A percentile compares a stretch with the other conserved stretches of the same genome.
These are phyloP conservation scores for Coniochaeta pulveracea DNA, from an alignment of 2,329 filamentous ascomycete species.

Conservation along the genomic window DNA sequence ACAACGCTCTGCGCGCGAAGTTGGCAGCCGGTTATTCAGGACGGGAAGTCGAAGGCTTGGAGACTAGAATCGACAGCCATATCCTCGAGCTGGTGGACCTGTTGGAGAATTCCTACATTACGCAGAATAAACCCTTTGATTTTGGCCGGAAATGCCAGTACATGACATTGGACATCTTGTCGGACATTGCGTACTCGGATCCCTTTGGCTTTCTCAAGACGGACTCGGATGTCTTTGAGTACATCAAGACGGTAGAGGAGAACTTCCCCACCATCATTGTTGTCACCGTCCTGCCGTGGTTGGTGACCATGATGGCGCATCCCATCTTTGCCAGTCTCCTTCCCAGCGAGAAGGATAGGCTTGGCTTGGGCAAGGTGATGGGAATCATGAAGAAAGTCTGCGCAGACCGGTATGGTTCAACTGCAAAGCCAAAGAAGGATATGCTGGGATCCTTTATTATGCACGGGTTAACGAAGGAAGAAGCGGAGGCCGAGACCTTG, in stretches of 20 bases:
- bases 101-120: not conserved
- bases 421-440: conserved; percentile 29
- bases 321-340: conserved; percentile 21
- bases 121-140: conserved; percentile 26
- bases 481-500: conserved; percentile 26
- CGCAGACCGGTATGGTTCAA: conserved; percentile 27
- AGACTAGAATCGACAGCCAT: conserved; percentile 3
- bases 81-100: not conserved
- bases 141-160: conserved; percentile 29
- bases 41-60: conserved; percentile 1
- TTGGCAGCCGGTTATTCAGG: conserved; percentile 7
- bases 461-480: conserved; percentile 24
- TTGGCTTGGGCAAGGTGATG: conserved; percentile 16
- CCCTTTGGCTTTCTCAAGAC: conserved; percentile 29
- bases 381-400: conserved; percentile 28
- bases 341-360: conserved; percentile 14
- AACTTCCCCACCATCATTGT: conserved; percentile 26
- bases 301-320: conserved; percentile 10
- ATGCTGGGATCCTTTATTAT: conserved; percentile 41
- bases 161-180: conserved; percentile 37
- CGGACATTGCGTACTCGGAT: conserved; percentile 30
- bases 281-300: conserved; percentile 25
- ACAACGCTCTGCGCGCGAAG: conserved; percentile 9
- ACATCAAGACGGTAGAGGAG: conserved; percentile 25
- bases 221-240: conserved; percentile 29